Evolutionary conservation across 805 yeast species (phyloP).

Genomic region (Suhomyces kilbournensis): DNA sequence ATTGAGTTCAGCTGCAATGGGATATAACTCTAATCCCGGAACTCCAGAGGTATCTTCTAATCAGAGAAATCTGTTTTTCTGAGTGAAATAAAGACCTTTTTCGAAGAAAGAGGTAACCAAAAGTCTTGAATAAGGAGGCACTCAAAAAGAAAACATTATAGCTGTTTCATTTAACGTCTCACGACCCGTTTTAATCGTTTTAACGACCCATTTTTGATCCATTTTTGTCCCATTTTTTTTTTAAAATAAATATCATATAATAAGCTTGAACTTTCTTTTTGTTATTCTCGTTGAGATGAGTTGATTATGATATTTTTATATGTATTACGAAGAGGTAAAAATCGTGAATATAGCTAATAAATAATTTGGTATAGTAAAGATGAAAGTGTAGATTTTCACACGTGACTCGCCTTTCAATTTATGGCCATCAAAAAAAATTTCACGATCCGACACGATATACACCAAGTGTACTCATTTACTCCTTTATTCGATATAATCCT

Average conservation of each 20-base stretch:
- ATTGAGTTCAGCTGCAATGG: conserved; percentile 45
- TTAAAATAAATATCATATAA: not conserved
- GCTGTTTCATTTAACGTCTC: not conserved
- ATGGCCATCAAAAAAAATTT: conserved; percentile 2
- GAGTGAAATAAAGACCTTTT: too few relatives aligned
- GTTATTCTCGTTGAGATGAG: not conserved
- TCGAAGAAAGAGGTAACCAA: not conserved
- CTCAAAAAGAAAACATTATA: too few relatives aligned
- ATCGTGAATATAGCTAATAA: not conserved
- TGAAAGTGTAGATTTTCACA: not conserved
- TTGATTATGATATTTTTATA: not conserved
- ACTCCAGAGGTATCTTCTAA: conserved; percentile 29
- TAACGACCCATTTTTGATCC: not conserved
- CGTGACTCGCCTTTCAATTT: not conserved
- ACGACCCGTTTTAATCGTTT: not conserved
- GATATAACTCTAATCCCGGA: conserved; percentile 43
- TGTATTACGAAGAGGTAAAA: not conserved
- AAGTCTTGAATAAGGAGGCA: too few relatives aligned
- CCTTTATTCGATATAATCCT: not conserved
- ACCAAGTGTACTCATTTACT: not conserved
- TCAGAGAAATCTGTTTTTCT: conserved; percentile 25
- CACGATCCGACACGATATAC: not conserved
- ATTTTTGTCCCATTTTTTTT: not conserved
- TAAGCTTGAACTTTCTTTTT: not conserved
- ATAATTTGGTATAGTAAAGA: not conserved